phyloP scores from a whole-genome alignment of 1,284 basidiomycete species.

The Austroboletus novae-zelandiae region DNA sequence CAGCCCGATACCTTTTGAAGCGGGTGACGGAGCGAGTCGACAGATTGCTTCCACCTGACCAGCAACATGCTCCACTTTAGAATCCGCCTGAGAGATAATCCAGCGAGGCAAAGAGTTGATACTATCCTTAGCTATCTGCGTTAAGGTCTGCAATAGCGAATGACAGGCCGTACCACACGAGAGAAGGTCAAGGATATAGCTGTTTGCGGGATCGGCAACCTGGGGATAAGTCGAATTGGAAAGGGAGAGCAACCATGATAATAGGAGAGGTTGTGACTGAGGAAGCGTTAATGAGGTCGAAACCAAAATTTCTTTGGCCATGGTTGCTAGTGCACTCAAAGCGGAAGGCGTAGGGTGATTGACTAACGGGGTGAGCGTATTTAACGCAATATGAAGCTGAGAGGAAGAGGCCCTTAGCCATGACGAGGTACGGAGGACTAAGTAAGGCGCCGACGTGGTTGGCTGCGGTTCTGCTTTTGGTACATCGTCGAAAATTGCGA shows the following conservation, averaged over 20 bases:
- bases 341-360: slow-evolving; percentile 68
- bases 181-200: slow-evolving; percentile 49
- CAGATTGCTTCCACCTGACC: slow-evolving; percentile 72
- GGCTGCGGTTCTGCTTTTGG: slow-evolving; percentile 12
- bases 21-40: slow-evolving; percentile 37
- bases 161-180: slow-evolving; percentile 40
- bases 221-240: slow-evolving; percentile 29
- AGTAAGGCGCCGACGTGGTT: slow-evolving; percentile 34
- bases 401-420: slow-evolving; percentile 66
- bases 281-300: slow-evolving; percentile 60
- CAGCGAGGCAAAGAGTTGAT: slow-evolving; percentile 75
- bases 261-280: slow-evolving; percentile 59
- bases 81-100: slow-evolving; percentile 66
- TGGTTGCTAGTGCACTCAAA: slow-evolving; percentile 51
- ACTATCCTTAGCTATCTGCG: slow-evolving; percentile 58
- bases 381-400: slow-evolving; percentile 68
- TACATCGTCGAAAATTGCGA: slow-evolving; percentile 37
- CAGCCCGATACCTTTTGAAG: slow-evolving; percentile 25
- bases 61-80: slow-evolving; percentile 66
- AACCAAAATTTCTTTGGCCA: slow-evolving; percentile 55
- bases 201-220: slow-evolving; percentile 38
- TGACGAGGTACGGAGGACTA: slow-evolving; percentile 49
- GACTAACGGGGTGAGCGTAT: slow-evolving; percentile 55
- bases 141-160: slow-evolving; percentile 50
- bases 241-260: slow-evolving; percentile 62